phyloP scores from a whole-genome alignment of 768 basidiomycete species.

The Hydnomerulius pinastri region DNA sequence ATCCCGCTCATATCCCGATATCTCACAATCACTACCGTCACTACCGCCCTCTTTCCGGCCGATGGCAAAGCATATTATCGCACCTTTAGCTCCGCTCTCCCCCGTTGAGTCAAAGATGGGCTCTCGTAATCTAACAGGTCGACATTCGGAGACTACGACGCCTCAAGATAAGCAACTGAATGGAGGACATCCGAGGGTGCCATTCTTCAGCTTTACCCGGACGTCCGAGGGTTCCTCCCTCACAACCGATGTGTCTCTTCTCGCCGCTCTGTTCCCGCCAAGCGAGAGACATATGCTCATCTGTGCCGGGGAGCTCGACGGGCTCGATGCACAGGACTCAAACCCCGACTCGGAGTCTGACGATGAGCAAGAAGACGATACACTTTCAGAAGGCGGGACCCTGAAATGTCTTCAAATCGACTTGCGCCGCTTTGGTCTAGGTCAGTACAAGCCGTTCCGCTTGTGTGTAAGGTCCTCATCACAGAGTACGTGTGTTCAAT shows the following conservation, averaged over 20 bases:
- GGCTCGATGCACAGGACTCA: conserved; percentile 43
- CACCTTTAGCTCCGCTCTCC: conserved; percentile 35
- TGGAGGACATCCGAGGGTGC: conserved; percentile 36
- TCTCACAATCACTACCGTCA: conserved; percentile 33
- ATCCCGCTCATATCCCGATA: conserved; percentile 48
- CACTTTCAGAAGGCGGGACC: conserved; percentile 37
- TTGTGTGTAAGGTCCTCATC: background rate
- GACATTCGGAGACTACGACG: conserved; percentile 4
- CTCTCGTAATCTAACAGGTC: conserved; percentile 7
- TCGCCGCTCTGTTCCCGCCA: conserved; percentile 72
- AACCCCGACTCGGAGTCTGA: conserved; percentile 37
- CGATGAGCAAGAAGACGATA: conserved; percentile 38
- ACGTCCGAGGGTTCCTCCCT: conserved; percentile 77
- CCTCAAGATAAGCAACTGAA: conserved; percentile 17
- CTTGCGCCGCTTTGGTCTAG: conserved; percentile 68
- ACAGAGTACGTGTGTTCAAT: conserved; percentile 4
- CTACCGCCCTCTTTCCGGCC: conserved; percentile 36
- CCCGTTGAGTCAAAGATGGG: conserved; percentile 21
- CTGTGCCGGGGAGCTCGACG: conserved; percentile 68
- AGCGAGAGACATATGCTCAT: conserved; percentile 74
- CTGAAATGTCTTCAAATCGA: conserved; percentile 78
- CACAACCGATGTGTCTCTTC: conserved; percentile 66
- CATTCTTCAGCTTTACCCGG: conserved; percentile 80
- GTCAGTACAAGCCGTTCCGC: conserved; percentile 36
- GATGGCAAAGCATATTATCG: conserved; percentile 39